phyloP scores from a whole-genome alignment of 2,329 filamentous ascomycete genomes.

The Colletotrichum scovillei region DNA sequence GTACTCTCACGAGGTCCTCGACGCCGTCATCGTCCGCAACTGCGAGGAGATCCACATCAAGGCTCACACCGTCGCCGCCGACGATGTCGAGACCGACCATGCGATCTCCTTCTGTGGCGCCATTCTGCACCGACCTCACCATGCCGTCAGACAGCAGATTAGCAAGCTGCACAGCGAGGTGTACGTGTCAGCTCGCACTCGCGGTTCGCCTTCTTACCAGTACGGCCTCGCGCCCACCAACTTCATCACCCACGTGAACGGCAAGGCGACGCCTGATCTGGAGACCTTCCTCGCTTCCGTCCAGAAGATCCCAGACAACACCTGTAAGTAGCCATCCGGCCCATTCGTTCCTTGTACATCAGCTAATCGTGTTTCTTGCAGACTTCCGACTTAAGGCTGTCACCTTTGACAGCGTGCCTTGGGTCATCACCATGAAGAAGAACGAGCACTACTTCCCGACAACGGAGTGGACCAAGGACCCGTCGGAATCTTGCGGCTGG shows the following conservation, averaged over 20 bases:
- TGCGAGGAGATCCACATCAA: slow-evolving; percentile 81
- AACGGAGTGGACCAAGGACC: slow-evolving; percentile 76
- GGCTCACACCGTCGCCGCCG: slow-evolving; percentile 86
- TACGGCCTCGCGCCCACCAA: slow-evolving; percentile 96
- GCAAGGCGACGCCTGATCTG: slow-evolving; percentile 84
- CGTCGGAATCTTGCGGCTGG: slow-evolving; percentile 70
- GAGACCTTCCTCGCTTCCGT: slow-evolving; percentile 84
- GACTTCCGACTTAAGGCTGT: slow-evolving; percentile 97
- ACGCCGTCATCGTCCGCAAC: slow-evolving; percentile 88
- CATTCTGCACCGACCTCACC: slow-evolving; percentile 91
- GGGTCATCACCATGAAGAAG: slow-evolving; percentile 99
- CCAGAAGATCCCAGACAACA: slow-evolving; percentile 92
- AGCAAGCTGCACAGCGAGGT: slow-evolving; percentile 96
- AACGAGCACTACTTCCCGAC: slow-evolving; percentile 94
- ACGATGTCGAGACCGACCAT: slow-evolving; percentile 91
- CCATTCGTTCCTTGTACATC: neutral
- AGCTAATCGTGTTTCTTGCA: slow-evolving; percentile 45
- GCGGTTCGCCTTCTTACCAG: slow-evolving; percentile 86
- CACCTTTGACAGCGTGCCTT: slow-evolving; percentile 97
- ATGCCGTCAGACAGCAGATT: slow-evolving; percentile 97
- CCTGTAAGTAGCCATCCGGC: slow-evolving; percentile 66
- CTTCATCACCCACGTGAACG: slow-evolving; percentile 97
- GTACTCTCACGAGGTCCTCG: slow-evolving; percentile 88
- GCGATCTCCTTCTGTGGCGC: slow-evolving; percentile 96
- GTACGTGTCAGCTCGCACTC: slow-evolving; percentile 89